These are phyloP conservation scores for Haplosporangium gracile DNA, from an alignment of 192 early-diverging fungal genomes.

Conservation along the genomic window DNA sequence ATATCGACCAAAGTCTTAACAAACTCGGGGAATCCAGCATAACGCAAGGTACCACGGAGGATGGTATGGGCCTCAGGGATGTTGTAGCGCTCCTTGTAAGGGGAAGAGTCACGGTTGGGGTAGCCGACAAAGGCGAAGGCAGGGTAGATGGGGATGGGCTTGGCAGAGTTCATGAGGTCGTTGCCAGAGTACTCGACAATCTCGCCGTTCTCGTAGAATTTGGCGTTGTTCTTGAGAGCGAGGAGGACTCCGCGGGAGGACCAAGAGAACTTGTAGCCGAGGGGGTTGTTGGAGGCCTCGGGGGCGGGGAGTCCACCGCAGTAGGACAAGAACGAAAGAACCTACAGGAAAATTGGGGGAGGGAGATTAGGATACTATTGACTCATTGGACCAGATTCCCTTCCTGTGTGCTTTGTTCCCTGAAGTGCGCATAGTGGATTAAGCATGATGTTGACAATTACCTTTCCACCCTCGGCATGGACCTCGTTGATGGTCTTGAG, in stretches of 20 bases:
- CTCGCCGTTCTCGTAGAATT: slow-evolving; percentile 91
- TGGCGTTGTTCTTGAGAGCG: slow-evolving; percentile 94
- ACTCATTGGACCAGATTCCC: not conserved
- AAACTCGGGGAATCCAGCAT: slow-evolving; percentile 97
- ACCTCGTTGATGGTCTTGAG: slow-evolving; percentile 94
- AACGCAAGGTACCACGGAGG: slow-evolving; percentile 95
- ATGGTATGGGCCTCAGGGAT: slow-evolving; percentile 95
- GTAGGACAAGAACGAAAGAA: slow-evolving; percentile 92
- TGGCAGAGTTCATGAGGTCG: slow-evolving; percentile 93
- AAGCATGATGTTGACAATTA: slow-evolving; percentile 21
- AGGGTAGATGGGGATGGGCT: slow-evolving; percentile 91
- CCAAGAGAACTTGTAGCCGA: slow-evolving; percentile 99
- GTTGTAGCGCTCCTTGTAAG: slow-evolving; percentile 93
- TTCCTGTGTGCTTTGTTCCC: not conserved
- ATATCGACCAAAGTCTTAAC: slow-evolving; percentile 94
- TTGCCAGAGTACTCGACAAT: slow-evolving; percentile 83
- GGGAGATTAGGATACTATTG: no score
- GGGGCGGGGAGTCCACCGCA: slow-evolving; percentile 99
- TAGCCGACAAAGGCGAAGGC: slow-evolving; percentile 97
- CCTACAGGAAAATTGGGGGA: slow-evolving; percentile 34
- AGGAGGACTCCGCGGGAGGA: slow-evolving; percentile 97
- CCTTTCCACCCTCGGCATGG: slow-evolving; percentile 83
- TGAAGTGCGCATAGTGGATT: not conserved
- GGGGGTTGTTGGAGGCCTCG: slow-evolving; percentile 96
- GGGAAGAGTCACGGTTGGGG: slow-evolving; percentile 97